These are phyloP conservation scores for Heimioporus punctisporus DNA, from an alignment of 1,284 basidiomycete genomes.

Conservation along the genomic window DNA sequence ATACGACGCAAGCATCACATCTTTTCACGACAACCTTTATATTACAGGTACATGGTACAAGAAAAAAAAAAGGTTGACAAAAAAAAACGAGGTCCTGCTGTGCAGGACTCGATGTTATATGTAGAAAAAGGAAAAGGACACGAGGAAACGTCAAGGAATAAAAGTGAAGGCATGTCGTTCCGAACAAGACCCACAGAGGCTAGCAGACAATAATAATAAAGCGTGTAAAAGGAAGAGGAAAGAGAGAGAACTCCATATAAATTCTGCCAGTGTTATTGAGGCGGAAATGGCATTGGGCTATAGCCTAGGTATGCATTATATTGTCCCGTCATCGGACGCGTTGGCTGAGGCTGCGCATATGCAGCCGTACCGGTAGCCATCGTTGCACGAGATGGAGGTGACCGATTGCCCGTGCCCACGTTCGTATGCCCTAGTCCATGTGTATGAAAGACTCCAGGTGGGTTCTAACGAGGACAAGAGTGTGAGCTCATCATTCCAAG, in stretches of 20 bases:
- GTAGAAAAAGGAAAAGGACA: background rate
- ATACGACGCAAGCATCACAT: too few species aligned
- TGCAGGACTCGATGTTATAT: background rate
- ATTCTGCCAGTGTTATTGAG: constrained; percentile 12
- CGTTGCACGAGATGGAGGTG: constrained; percentile 20
- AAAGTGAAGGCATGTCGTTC: background rate
- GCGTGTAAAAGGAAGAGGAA: background rate
- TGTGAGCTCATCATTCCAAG: constrained; percentile 5
- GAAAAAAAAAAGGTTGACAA: too few species aligned
- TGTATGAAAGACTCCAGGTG: constrained; percentile 21
- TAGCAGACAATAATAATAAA: constrained; percentile 29
- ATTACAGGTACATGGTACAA: too few species aligned
- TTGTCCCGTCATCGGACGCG: constrained; percentile 18
- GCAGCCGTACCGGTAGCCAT: constrained; percentile 7
- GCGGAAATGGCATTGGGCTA: constrained; percentile 20
- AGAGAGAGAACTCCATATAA: background rate
- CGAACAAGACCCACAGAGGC: constrained; percentile 4
- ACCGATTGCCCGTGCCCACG: constrained; percentile 11
- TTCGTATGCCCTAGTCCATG: constrained; percentile 17
- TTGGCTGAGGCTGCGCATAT: constrained; percentile 27
- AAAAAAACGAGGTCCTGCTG: too few species aligned
- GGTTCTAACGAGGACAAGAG: constrained; percentile 13
- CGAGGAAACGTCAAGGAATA: background rate
- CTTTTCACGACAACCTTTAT: too few species aligned
- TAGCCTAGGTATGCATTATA: constrained; percentile 22